A percentile compares a stretch with the other conserved stretches of the same genome.
Evolutionary conservation across 2,329 filamentous ascomycete species (phyloP).

Genomic region (Penicillium sp.): DNA sequence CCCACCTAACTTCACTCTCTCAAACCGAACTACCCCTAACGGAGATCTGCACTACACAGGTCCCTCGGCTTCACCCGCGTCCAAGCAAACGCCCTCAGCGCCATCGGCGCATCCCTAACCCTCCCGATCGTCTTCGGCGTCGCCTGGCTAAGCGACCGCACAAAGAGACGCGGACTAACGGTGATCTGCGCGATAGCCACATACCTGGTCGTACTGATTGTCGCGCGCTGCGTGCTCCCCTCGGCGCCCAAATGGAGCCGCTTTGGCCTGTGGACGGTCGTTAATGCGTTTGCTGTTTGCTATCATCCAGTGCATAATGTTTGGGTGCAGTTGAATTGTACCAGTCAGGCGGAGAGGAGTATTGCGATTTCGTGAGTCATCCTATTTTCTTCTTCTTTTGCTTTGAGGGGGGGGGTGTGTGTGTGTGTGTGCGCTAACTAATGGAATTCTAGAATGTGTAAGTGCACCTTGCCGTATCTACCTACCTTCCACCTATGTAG

Average conservation of each 20-base stretch:
- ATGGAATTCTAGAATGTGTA: slow-evolving; percentile 36
- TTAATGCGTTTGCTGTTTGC: slow-evolving; percentile 58
- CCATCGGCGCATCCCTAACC: slow-evolving; percentile 48
- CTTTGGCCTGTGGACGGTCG: slow-evolving; percentile 57
- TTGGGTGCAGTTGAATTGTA: slow-evolving; percentile 60
- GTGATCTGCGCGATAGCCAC: slow-evolving; percentile 53
- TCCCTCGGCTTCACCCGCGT: slow-evolving; percentile 53
- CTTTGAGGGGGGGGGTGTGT: too few relatives aligned
- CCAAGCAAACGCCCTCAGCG: slow-evolving; percentile 54
- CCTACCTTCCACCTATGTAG: too few relatives aligned
- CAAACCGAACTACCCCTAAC: not conserved
- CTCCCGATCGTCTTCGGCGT: slow-evolving; percentile 56
- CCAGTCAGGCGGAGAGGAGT: slow-evolving; percentile 52
- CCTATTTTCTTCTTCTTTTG: not conserved
- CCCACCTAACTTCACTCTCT: too few relatives aligned
- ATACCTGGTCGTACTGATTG: slow-evolving; percentile 53
- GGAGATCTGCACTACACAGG: not conserved
- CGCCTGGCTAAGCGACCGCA: slow-evolving; percentile 55
- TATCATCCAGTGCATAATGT: slow-evolving; percentile 61
- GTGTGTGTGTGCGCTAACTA: not conserved
- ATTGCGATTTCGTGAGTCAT: slow-evolving; percentile 54
- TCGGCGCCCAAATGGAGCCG: slow-evolving; percentile 54
- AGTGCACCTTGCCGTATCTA: too few relatives aligned
- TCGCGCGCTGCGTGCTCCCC: slow-evolving; percentile 48
- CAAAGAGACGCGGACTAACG: slow-evolving; percentile 48